Conservation (phyloP, 306 rosid species). For the Vigna hirtella region DNA sequence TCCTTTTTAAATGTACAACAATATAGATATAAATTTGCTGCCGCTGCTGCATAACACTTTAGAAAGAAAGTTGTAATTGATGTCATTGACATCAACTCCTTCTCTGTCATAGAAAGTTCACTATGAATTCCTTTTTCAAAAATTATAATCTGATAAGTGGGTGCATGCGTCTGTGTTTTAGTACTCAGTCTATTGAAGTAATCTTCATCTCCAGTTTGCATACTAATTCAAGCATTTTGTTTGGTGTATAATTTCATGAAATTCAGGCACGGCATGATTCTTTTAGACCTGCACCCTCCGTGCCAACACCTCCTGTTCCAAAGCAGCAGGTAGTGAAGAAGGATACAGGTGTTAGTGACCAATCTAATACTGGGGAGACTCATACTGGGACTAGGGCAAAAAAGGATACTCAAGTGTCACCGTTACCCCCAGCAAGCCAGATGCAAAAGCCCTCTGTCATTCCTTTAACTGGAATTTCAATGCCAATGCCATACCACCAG, state of each 20-base stretch:
- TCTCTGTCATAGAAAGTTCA: neutral
- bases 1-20: conserved; percentile 20
- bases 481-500: conserved; percentile 72
- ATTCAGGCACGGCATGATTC: conserved; percentile 75
- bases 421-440: conserved; percentile 59
- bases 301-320: conserved; percentile 68
- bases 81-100: neutral
- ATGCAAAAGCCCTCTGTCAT: conserved; percentile 70
- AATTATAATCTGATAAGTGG: conserved; percentile 5
- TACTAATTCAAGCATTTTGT: conserved; percentile 21
- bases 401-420: conserved; percentile 61
- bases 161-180: neutral
- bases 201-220: neutral
- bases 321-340: conserved; percentile 72
- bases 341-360: conserved; percentile 55
- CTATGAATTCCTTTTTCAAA: neutral
- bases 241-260: conserved; percentile 19
- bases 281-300: conserved; percentile 54
- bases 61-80: conserved; percentile 17
- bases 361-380: conserved; percentile 56
- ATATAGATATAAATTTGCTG: conserved; percentile 37
- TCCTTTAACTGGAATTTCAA: conserved; percentile 66
- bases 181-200: conserved; percentile 7
- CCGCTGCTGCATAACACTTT: neutral
- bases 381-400: conserved; percentile 55